Conservation (phyloP, 345 rosid species). For the Hibiscus mutabilis region DNA sequence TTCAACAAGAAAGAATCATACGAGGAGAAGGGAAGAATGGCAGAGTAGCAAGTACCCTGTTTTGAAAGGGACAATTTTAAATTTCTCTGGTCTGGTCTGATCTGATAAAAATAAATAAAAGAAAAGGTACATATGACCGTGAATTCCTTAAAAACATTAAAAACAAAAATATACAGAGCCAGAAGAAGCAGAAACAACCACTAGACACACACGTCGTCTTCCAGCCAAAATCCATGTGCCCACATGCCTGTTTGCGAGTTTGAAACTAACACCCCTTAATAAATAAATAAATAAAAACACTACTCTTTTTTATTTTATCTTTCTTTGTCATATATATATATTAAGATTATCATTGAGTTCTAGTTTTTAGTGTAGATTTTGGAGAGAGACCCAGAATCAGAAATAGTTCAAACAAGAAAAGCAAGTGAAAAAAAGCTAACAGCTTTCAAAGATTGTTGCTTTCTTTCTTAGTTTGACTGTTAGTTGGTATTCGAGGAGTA, state of each 20-base stretch:
- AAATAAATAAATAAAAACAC: not conserved
- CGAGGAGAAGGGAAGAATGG: not conserved
- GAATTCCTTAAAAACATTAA: conserved; percentile 19
- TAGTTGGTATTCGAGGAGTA: not conserved
- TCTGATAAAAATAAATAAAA: not conserved
- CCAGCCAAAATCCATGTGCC: conserved; percentile 48
- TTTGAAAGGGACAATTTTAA: conserved; percentile 11
- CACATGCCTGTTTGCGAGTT: conserved; percentile 35
- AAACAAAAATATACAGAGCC: not conserved
- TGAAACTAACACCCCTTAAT: not conserved
- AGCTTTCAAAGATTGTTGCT: conserved; percentile 1
- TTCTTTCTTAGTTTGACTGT: not conserved
- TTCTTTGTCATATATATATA: not conserved
- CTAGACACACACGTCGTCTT: not conserved
- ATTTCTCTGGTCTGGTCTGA: not conserved
- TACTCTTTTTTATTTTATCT: not conserved
- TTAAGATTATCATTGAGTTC: not conserved
- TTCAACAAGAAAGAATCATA: too few relatives aligned
- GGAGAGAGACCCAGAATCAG: not conserved
- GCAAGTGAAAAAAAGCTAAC: not conserved
- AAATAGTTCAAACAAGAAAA: not conserved
- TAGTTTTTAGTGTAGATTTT: conserved; percentile 3
- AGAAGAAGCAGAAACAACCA: not conserved
- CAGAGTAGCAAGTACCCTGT: not conserved
- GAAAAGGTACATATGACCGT: conserved; percentile 34